These are phyloP conservation scores for Chenopodium album DNA, from an alignment of 148 eudicot genomes.

Conservation along the genomic window DNA sequence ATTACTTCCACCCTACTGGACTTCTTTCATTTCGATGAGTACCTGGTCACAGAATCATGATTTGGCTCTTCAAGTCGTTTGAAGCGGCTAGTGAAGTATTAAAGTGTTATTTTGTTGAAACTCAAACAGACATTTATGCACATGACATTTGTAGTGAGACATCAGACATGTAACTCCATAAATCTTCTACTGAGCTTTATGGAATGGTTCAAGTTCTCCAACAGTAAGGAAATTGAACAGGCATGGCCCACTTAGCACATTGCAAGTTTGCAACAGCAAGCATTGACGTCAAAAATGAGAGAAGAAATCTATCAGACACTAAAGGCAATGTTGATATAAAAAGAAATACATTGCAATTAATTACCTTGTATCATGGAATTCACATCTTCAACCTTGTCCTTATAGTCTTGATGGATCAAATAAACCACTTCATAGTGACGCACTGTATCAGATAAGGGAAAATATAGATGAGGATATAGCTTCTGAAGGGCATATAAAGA, in stretches of 20 bases:
- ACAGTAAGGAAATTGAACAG: background rate
- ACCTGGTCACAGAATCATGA: no score
- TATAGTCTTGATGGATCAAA: conserved; percentile 74
- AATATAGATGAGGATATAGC: background rate
- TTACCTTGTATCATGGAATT: conserved; percentile 82
- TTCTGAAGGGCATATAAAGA: background rate
- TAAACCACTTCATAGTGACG: conserved; percentile 96
- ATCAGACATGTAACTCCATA: background rate
- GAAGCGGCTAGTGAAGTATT: no score
- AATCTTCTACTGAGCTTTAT: background rate
- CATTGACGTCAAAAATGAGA: background rate
- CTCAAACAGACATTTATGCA: background rate
- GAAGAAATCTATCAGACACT: background rate
- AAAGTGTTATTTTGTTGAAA: background rate
- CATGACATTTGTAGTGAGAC: background rate
- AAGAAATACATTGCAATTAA: background rate
- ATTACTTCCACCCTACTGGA: no score
- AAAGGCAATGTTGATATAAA: background rate
- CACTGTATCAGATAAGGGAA: conserved; percentile 40
- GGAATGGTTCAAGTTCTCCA: background rate
- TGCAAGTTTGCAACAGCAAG: background rate
- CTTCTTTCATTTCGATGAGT: no score
- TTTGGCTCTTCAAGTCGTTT: no score
- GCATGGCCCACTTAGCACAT: background rate
- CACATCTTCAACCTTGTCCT: conserved; percentile 66